Percentiles rank a stretch among this genome's conserved stretches.
Conservation (phyloP, 768 basidiomycete genomes). For the Candolleomyces eurysporus region DNA sequence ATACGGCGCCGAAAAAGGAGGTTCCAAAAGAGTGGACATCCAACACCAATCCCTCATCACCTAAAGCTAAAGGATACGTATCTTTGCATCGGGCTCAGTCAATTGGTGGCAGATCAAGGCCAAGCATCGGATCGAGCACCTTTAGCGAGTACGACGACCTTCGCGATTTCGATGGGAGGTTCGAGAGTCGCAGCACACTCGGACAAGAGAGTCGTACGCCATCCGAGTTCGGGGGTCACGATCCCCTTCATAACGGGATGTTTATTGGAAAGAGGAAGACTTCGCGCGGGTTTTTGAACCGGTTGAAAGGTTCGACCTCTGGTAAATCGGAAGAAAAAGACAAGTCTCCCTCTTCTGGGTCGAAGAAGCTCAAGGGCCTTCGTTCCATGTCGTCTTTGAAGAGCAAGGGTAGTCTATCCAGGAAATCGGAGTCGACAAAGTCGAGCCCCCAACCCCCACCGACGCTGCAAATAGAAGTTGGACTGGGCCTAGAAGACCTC, state of each 20-base stretch:
- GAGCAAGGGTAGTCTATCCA: constrained; percentile 39
- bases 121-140: constrained; percentile 67
- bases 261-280: constrained; percentile 49
- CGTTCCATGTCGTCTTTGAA: constrained; percentile 82
- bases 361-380: constrained; percentile 67
- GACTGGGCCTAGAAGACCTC: constrained; percentile 50
- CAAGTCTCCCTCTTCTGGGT: constrained; percentile 24
- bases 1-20: constrained; percentile 43
- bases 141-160: constrained; percentile 90
- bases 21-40: constrained; percentile 21
- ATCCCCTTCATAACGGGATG: constrained; percentile 15
- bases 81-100: constrained; percentile 30
- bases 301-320: constrained; percentile 52
- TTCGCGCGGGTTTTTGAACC: constrained; percentile 66
- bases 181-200: constrained; percentile 77
- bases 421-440: constrained; percentile 31
- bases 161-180: constrained; percentile 82
- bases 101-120: constrained; percentile 47
- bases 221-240: constrained; percentile 32
- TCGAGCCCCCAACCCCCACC: constrained; percentile 55
- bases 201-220: constrained; percentile 37
- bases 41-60: constrained; percentile 11
- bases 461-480: constrained; percentile 52
- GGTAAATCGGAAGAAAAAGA: constrained; percentile 13
- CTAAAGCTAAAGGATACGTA: constrained; percentile 5